Base-by-base conservation (phyloP, 352 stramenopile genomes). In the Globisporangium mamillatum region DNA sequence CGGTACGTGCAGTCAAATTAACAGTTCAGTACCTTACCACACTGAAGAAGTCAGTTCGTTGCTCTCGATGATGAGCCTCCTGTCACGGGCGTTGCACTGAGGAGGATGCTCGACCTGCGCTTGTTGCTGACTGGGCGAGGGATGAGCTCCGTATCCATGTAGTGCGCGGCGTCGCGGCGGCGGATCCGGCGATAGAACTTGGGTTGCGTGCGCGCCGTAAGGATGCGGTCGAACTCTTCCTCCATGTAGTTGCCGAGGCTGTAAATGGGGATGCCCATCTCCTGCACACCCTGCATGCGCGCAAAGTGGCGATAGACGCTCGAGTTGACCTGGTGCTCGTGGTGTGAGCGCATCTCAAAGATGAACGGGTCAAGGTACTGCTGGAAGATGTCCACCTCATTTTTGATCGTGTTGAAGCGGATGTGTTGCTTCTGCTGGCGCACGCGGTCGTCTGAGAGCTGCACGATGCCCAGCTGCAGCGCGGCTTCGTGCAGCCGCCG, bases 381-480 rank as follows among this genome's bases (percentile, higher is more conserved):
- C 68, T 94, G 86, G 71, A 92, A 90, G 62, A 90, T 88, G 52
- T 91, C 83, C 52, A 93, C 75, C 50, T 94, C 84, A 70, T 92
- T 90, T 71, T 90, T 88, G 36, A 93, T 71, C 2, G 81, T 86
- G 52, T 88, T 75, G 60, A 87, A 90, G 12, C 78, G 82, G 34
- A 92, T 82, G 20, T 84, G 60, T 24, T 79, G 64, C 60, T 86
- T 86, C 55, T 93, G 84, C 60, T 74, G 68, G 14, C 69, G 60
- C 25, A 93, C 76, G 32, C 80, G 78, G 25, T 86, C 75, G 16
- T 76, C 64, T 2, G 84, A 85, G 50, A 94, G 77, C 34, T 89
- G 85, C n/a, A 76, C 71, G 20, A 89, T 77, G 4, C 80, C 87
- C n/a, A 88, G 73, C 1, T 67, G 72, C 22, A 91, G 78, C 0